These are phyloP conservation scores for Diversispora epigaea DNA, from an alignment of 192 early-diverging fungal species.

Conservation along the genomic window DNA sequence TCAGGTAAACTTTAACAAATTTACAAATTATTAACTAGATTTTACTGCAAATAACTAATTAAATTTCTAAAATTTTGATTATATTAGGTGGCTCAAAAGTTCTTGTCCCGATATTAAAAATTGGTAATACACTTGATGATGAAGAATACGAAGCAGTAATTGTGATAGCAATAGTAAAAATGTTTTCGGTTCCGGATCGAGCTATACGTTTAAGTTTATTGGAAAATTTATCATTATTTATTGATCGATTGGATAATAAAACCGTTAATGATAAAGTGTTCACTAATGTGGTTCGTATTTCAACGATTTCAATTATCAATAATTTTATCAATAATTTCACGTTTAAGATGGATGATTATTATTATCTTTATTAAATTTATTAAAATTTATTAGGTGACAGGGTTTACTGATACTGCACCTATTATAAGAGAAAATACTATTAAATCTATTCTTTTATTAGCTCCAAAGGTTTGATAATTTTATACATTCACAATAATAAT, in stretches of 20 bases:
- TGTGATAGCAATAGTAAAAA: constrained; percentile 70
- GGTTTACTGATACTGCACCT: constrained; percentile 84
- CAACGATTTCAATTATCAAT: background rate
- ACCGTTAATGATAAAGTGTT: constrained; percentile 81
- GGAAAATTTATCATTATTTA: constrained; percentile 75
- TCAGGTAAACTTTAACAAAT: constrained; percentile 44
- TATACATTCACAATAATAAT: background rate
- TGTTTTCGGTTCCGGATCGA: constrained; percentile 88
- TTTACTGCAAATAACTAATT: background rate
- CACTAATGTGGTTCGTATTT: constrained; percentile 67
- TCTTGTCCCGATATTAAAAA: constrained; percentile 77
- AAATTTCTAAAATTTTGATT: background rate
- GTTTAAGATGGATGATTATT: background rate
- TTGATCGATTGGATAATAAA: constrained; percentile 66
- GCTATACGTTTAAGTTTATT: constrained; percentile 80
- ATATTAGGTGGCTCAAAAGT: constrained; percentile 64
- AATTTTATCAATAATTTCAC: constrained; percentile 7
- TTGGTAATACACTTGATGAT: constrained; percentile 68
- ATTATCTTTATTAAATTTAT: constrained; percentile 6
- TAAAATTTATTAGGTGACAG: constrained; percentile 59
- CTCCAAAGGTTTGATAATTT: constrained; percentile 58
- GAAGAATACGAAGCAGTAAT: constrained; percentile 75
- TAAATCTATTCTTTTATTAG: constrained; percentile 77
- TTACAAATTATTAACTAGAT: background rate
- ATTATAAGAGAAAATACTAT: constrained; percentile 90